Evolutionary conservation across 2,329 filamentous ascomycete genomes (phyloP), one percentile per base, ranked within the genome.

Genomic region (Tolypocladium inflatum): DNA sequence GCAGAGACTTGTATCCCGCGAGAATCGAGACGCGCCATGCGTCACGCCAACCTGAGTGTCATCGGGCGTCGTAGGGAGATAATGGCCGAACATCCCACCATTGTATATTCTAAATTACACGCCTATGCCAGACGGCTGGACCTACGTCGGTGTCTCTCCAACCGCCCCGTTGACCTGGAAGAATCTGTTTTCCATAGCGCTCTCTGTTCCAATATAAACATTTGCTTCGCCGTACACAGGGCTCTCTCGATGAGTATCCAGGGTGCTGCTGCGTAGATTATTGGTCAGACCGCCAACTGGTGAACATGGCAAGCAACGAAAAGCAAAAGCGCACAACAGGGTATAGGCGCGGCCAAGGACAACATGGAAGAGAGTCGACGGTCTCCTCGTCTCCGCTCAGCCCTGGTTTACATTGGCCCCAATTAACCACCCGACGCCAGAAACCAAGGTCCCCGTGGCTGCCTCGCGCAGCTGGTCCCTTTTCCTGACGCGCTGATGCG

Each of bases 381-480:
- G 30, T 33, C 15, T 26, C 21, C 11, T 30, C 23, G 35, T 33
- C n/a, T 48, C 56, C 23, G 21, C 37, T 30, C 21, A 37, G 41
- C 41, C 58, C 48, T 68, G 64, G 43, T 62, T 68, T 1, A 68
- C 63, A 57, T 71, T 73, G n/a, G 84, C 85, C 8, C 83, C 83
- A 59, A 88, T 80, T 53, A 88, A 69, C 86, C 86, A 88, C 0
- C 86, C 85, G 30, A 89, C 81, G 21, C 86, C 83, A 50, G 82
- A 84, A 3, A 86, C 85, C 53, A 88, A 69, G 1, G 84, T 85
- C n/a, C 83, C 84, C 57, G 86, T 83, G 10, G 86, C 85, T 41
- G 80, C 85, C 60, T 87, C 85, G 62, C 83, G 77, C 45, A 88
- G 66, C 70, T 88, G 86, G 68, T 93, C 90, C 64, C 90, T 80